These are phyloP conservation scores for Nakazawaea ishiwadae DNA, from an alignment of 805 yeast genomes.

Conservation along the genomic window DNA sequence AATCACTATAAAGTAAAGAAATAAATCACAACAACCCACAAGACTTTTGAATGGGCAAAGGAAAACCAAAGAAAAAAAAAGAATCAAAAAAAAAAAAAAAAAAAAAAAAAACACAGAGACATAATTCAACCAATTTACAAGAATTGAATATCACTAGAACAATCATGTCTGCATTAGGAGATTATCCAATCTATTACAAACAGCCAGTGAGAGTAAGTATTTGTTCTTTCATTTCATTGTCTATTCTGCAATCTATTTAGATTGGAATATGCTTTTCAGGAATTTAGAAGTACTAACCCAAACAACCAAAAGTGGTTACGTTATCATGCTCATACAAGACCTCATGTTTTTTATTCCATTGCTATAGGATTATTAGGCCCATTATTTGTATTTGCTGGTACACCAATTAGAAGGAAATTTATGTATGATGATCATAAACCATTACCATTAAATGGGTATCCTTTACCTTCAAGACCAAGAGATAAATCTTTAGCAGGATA, in stretches of 20 bases:
- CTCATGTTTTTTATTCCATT: constrained; percentile 65
- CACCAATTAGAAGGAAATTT: constrained; percentile 68
- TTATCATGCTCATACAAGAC: constrained; percentile 71
- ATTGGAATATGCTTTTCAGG: no score
- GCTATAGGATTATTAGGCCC: constrained; percentile 68
- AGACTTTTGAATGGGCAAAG: no score
- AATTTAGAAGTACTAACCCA: constrained; percentile 3
- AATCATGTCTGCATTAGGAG: constrained; percentile 7
- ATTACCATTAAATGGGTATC: constrained; percentile 54
- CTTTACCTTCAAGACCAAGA: constrained; percentile 52
- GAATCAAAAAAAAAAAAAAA: no score
- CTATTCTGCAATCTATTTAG: no score
- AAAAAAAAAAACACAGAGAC: no score
- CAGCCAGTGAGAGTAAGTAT: constrained; percentile 56
- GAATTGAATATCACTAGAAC: no score
- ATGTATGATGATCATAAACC: constrained; percentile 62
- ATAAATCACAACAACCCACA: no score
- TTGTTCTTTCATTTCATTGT: no score
- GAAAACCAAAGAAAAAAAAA: no score
- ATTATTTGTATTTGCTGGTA: constrained; percentile 47
- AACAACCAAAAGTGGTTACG: constrained; percentile 53
- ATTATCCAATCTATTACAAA: constrained; percentile 14
- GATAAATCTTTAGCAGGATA: constrained; percentile 45
- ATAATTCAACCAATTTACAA: no score
- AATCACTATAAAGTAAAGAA: no score